Conservation (phyloP, 192 early-diverging fungal genomes). For the Mortierella claussenii region DNA sequence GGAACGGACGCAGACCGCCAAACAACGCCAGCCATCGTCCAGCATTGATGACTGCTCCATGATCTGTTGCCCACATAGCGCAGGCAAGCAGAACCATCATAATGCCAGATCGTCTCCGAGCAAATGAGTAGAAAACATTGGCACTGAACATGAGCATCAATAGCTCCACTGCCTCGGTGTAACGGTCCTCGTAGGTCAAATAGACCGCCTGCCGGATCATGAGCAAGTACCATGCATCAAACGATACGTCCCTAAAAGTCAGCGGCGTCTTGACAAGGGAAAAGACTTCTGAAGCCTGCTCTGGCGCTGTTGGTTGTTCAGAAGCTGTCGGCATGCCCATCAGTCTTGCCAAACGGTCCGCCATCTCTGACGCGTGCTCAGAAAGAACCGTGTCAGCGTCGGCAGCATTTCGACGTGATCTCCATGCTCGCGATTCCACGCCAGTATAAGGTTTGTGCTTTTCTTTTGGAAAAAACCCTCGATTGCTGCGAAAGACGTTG, state of each 20-base stretch:
- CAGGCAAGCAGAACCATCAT: slow-evolving; percentile 41
- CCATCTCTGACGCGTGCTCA: slow-evolving; percentile 51
- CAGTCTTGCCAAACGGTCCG: slow-evolving; percentile 41
- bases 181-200: slow-evolving; percentile 45
- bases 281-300: background rate
- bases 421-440: slow-evolving; percentile 27
- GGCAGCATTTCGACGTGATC: slow-evolving; percentile 15
- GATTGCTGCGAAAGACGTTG: slow-evolving; percentile 40
- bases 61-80: slow-evolving; percentile 48
- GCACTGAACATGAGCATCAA: slow-evolving; percentile 41
- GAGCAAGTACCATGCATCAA: slow-evolving; percentile 43
- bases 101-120: slow-evolving; percentile 46
- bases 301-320: background rate
- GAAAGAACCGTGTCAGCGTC: slow-evolving; percentile 44
- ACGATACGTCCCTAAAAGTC: slow-evolving; percentile 29
- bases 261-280: slow-evolving; percentile 5
- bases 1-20: slow-evolving; percentile 35
- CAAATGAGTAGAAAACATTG: slow-evolving; percentile 33
- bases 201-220: slow-evolving; percentile 48
- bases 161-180: slow-evolving; percentile 31
- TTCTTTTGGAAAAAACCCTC: slow-evolving; percentile 48
- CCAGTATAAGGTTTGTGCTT: slow-evolving; percentile 40
- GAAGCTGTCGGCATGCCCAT: slow-evolving; percentile 31
- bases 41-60: slow-evolving; percentile 20
- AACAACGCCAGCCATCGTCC: slow-evolving; percentile 28